These are phyloP conservation scores for Agastache rugosa DNA, from an alignment of 257 asterid species.

Conservation along the genomic window DNA sequence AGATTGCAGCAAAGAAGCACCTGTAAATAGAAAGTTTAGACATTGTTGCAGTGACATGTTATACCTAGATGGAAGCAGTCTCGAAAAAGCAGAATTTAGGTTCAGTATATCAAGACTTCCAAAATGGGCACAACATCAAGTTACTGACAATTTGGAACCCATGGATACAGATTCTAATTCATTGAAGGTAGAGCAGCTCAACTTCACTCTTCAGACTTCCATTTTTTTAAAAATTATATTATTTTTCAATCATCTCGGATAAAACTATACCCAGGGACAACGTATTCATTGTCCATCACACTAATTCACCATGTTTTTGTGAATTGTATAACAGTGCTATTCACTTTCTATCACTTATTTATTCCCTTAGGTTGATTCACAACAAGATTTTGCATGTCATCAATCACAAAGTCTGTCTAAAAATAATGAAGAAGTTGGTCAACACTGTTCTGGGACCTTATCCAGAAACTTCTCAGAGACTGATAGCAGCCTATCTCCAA, in stretches of 20 bases:
- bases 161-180: slow-evolving; percentile 41
- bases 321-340: slow-evolving; percentile 1
- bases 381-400: slow-evolving; percentile 37
- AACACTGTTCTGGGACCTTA: slow-evolving; percentile 39
- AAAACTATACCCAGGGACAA: background rate
- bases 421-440: slow-evolving; percentile 30
- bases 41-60: slow-evolving; percentile 34
- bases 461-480: slow-evolving; percentile 41
- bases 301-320: slow-evolving; percentile 11
- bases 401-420: slow-evolving; percentile 40
- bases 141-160: slow-evolving; percentile 36
- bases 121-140: slow-evolving; percentile 66
- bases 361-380: slow-evolving; percentile 40
- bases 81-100: slow-evolving; percentile 45
- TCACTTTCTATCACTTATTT: slow-evolving; percentile 32
- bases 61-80: slow-evolving; percentile 34
- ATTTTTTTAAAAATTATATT: background rate
- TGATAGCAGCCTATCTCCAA: slow-evolving; percentile 48
- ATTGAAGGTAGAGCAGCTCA: slow-evolving; percentile 47
- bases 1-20: slow-evolving; percentile 36
- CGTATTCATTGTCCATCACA: background rate
- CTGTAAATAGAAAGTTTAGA: slow-evolving; percentile 32
- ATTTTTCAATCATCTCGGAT: background rate
- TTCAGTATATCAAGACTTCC: slow-evolving; percentile 79
- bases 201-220: background rate